Evolutionary conservation across 2,329 filamentous ascomycete species (phyloP), one percentile per base, ranked within the genome.

Genomic region (Aspergillus udagawae): DNA sequence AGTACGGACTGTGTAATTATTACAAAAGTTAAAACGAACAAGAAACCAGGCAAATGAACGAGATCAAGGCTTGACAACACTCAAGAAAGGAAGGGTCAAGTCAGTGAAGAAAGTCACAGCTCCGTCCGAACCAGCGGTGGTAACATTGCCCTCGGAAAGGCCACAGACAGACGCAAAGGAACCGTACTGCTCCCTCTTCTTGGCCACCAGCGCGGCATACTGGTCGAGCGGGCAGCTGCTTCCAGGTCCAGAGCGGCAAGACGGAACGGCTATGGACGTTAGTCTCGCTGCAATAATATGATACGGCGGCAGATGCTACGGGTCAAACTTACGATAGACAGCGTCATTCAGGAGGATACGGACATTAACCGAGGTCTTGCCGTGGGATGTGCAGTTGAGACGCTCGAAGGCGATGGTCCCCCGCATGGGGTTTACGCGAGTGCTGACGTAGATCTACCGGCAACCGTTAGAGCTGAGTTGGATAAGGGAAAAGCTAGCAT

Each of bases 331-430:
- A 63, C 60, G 83, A 65, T 88, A 87, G 3, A 88, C 79, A 7
- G 82, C 82, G 55, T 88, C 85, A 63, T 88, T 87, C 45, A 88
- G 74, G 10, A 80, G 74, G 51, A 88, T 79, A 17, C 85, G 81
- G 45, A 88, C 67, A 57, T 80, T 17, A 72, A 77, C 42, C 72
- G 70, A 42, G 74, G 76, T 21, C 29, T 61, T 29, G 41, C 58
- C 58, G 42, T 54, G 60, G 52, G 49, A 17, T 8, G 58, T 49
- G 64, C 86, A 88, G 60, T 77, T 83, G 58, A 89, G 72, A 8
- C 83, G 78, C 70, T 89, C 86, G 60, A 88, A 85, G 0, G 83
- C 80, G 27, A 89, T 79, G 1, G 85, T 87, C 2, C 86, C 86
- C 6, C 85, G 77, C 85, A 88, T 88, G 0, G 83, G 80, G 0